phyloP scores from a whole-genome alignment of 2,329 filamentous ascomycete species.

The Fusarium setosum region DNA sequence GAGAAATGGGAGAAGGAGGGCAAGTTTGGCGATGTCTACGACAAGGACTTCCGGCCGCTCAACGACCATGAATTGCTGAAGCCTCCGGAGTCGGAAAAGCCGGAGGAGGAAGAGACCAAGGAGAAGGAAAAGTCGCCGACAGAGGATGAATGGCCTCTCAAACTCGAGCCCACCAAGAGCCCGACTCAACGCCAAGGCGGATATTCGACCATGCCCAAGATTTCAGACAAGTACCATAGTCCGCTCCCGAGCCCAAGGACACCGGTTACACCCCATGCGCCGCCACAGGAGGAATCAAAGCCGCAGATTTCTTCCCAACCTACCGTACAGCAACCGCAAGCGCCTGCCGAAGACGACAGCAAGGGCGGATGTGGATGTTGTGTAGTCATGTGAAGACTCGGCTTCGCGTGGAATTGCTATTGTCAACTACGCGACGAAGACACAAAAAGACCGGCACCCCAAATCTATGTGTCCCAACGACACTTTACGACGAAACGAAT shows the following conservation, averaged over 20 bases:
- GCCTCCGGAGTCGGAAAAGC: conserved; percentile 54
- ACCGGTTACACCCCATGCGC: conserved; percentile 49
- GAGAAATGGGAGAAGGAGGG: conserved; percentile 96
- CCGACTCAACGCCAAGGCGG: conserved; percentile 58
- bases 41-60: conserved; percentile 86
- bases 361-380: conserved; percentile 64
- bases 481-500: conserved; percentile 48
- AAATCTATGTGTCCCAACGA: conserved; percentile 29
- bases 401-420: not conserved
- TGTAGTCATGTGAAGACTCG: conserved; percentile 57
- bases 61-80: conserved; percentile 71
- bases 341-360: conserved; percentile 46
- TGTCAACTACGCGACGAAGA: conserved; percentile 6
- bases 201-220: conserved; percentile 74
- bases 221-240: conserved; percentile 52
- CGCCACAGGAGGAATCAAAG: conserved; percentile 36
- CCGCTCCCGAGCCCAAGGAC: conserved; percentile 59
- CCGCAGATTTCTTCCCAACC: conserved; percentile 22
- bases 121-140: conserved; percentile 24
- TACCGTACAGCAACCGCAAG: conserved; percentile 30
- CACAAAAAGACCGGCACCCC: conserved; percentile 21
- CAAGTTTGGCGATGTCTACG: conserved; percentile 85
- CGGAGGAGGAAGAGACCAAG: conserved; percentile 22
- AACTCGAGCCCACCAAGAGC: conserved; percentile 57
- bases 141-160: conserved; percentile 70